Percentiles rank a stretch among this genome's conserved stretches.
phyloP scores from a whole-genome alignment of 2,329 filamentous ascomycete species.

The Exserohilum rostratum region DNA sequence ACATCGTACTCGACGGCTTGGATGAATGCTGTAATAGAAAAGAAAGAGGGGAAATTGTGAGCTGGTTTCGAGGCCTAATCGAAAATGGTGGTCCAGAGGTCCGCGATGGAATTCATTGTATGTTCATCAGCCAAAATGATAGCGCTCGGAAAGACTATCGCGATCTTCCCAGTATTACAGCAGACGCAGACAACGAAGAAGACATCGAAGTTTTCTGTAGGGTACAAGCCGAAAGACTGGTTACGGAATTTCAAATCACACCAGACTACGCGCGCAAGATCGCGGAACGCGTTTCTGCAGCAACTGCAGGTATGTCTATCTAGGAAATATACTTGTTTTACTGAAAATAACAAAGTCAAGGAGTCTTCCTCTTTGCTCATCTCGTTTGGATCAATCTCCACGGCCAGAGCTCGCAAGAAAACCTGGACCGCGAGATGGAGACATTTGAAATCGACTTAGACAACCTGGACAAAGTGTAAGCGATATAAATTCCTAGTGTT shows the following conservation, averaged over 20 bases:
- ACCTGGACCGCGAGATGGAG: slow-evolving; percentile 24
- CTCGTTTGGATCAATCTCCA: slow-evolving; percentile 31
- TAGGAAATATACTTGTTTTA: background rate
- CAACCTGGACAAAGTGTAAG: slow-evolving; percentile 16
- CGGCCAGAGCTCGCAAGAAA: slow-evolving; percentile 22
- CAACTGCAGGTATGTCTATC: slow-evolving; percentile 9
- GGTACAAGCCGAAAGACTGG: slow-evolving; percentile 3
- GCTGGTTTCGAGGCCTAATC: slow-evolving; percentile 36
- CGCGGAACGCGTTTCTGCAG: slow-evolving; percentile 9
- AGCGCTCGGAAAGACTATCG: slow-evolving; percentile 20
- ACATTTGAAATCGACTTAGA: slow-evolving; percentile 16
- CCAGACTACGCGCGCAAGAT: slow-evolving; percentile 9
- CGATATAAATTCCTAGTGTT: background rate
- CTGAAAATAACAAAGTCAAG: slow-evolving; percentile 5
- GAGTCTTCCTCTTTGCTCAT: slow-evolving; percentile 37
- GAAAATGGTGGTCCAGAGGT: slow-evolving; percentile 13
- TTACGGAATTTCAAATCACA: slow-evolving; percentile 4
- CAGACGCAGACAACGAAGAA: slow-evolving; percentile 15
- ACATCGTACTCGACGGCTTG: slow-evolving; percentile 55
- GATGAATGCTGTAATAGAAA: slow-evolving; percentile 47
- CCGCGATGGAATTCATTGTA: slow-evolving; percentile 26
- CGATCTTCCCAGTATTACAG: slow-evolving; percentile 11
- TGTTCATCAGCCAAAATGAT: slow-evolving; percentile 23
- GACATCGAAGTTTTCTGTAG: slow-evolving; percentile 36
- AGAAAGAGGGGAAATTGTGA: slow-evolving; percentile 38